Base-by-base conservation (phyloP, 768 basidiomycete species). In the Hydnomerulius pinastri region DNA sequence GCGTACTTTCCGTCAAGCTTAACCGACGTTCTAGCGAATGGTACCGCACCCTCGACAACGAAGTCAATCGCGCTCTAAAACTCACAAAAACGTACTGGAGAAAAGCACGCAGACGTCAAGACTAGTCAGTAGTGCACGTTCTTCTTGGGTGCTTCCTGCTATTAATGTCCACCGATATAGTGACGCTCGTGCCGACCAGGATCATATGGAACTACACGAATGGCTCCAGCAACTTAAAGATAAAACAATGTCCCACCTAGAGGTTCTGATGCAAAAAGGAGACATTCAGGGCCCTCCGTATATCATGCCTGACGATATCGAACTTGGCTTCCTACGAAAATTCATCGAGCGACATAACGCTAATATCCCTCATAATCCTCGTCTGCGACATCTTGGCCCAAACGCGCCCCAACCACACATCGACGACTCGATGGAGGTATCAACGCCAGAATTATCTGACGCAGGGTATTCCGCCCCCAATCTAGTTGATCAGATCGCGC, bases 191-290 rank as follows among this genome's bases (percentile, higher is more conserved):
- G 89, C 89, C 1, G 89, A 91, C 73, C 89, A 90, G 65, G 89
- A 91, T 63, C 89, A 91, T 61, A 91, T 91, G 88, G 89, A 91
- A 63, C 71, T 91, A 18, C 89, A 91, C 60, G 89, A 91, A 63
- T 91, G 89, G 89, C 72, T 91, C 2, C 89, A 91, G 59, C 89
- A 90, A 66, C 75, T 91, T 59, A 91, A 91, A 67, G 89, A 91
- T 70, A 91, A 90, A 68, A 89, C 86, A 44, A 91, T 91, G 89
- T 87, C 87, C 40, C 87, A 91, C 70, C 77, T 91, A 38, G 89
- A 91, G 66, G 77, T 90, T 2, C 81, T 90, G 58, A 90, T 91
- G 86, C 89, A 90, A 64, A 90, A 90, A 62, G 87, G 87, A 62
- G 89, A 91, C 55, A 91, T 91, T 25, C 86, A 84, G 62, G 88